Base-by-base conservation (phyloP, 305 asterid genomes). In the Fraxinus greggii region DNA sequence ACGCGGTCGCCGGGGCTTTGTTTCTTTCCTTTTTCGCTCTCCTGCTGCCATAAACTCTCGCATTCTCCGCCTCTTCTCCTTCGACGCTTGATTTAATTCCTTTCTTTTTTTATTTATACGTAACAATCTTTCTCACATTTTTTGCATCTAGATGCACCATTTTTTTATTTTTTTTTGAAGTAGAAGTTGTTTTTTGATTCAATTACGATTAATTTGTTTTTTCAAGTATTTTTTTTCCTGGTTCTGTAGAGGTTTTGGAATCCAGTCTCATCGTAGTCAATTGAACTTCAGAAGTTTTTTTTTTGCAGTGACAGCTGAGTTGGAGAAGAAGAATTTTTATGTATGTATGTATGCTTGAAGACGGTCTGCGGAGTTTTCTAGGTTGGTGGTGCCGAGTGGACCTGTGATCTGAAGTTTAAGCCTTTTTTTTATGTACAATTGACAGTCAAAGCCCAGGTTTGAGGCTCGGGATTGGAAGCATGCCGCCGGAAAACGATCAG, bases 391-490 rank as follows among this genome's bases (percentile, higher is more conserved):
- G 77, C 59, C 29, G 85, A 83, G 86, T 85, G 85, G 89, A 85
- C 85, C 80, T 77, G 85, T 35, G 29, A 77, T n/a, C 15, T 31
- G 65, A 36, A 79, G 65, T 59, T 85, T 74, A 78, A 73, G 85
- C 54, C 1, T 15, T 17, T 48, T 48, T 12, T 2, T 13, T 24
- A 83, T 86, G 92, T 28, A 56, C 75, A 84, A 65, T 83, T 81
- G 74, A 77, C 84, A 80, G 76, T 84, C 26, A 78, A 73, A 80
- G 78, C 85, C 90, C 89, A 86, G 81, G 91, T 84, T 75, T 59
- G 80, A 83, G 85, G 85, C 89, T 86, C 84, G 88, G 92, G 93
- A 84, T 85, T 85, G 88, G 86, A 89, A 80, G 84, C 79, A 91
- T 92, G 97, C 90, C 84, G 51, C 63, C 61, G 77, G 93, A 88